Evolutionary conservation across 2,329 filamentous ascomycete species (phyloP).

Genomic region (Paraphoma sp.): DNA sequence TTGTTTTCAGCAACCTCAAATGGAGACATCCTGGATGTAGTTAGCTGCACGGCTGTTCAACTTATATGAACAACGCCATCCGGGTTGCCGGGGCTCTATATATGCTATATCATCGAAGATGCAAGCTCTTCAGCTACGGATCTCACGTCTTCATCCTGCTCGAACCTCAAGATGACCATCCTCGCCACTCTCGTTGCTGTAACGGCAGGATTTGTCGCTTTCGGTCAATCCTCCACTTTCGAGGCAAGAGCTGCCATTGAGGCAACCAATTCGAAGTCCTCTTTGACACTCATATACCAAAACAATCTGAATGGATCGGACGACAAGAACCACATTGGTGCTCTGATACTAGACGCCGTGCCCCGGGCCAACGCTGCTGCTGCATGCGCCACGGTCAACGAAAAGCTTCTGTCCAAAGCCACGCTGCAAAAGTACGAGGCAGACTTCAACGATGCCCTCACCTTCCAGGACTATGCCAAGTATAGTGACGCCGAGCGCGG

Average conservation of each 20-base stretch:
- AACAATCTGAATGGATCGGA: slow-evolving; percentile 63
- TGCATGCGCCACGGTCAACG: slow-evolving; percentile 57
- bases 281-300: slow-evolving; percentile 60
- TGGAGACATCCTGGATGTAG: slow-evolving; percentile 19
- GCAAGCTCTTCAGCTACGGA: slow-evolving; percentile 3
- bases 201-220: slow-evolving; percentile 21
- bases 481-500: slow-evolving; percentile 44
- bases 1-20: slow-evolving; percentile 31
- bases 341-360: slow-evolving; percentile 57
- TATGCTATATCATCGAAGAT: slow-evolving; percentile 7
- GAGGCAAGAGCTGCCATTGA: slow-evolving; percentile 16
- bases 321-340: slow-evolving; percentile 60
- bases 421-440: slow-evolving; percentile 51
- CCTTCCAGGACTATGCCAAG: slow-evolving; percentile 54
- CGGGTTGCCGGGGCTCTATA: slow-evolving; percentile 36
- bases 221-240: slow-evolving; percentile 26
- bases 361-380: slow-evolving; percentile 45
- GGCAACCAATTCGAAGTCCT: slow-evolving; percentile 46
- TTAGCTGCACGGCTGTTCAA: slow-evolving; percentile 22
- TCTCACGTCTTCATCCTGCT: background rate
- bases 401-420: slow-evolving; percentile 53
- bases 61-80: slow-evolving; percentile 21
- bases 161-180: slow-evolving; percentile 25
- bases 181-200: slow-evolving; percentile 29
- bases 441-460: slow-evolving; percentile 55